A percentile compares a stretch with the other conserved stretches of the same genome.
These are phyloP conservation scores for Crepidotus variabilis DNA, from an alignment of 768 basidiomycete genomes.

Conservation along the genomic window DNA sequence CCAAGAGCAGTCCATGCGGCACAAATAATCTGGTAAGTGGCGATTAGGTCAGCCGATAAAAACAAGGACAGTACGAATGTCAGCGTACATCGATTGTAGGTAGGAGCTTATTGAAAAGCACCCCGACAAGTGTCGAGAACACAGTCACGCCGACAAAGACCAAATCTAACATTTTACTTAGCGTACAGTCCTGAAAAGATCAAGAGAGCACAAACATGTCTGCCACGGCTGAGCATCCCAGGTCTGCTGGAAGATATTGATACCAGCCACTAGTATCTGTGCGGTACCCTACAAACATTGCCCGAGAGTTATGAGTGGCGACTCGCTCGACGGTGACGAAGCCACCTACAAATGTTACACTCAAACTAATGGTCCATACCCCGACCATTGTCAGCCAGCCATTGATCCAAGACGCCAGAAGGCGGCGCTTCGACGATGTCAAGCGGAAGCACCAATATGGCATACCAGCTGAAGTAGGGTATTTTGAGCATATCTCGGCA, in stretches of 20 bases:
- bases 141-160: slow-evolving; percentile 53
- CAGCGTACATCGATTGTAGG: slow-evolving; percentile 43
- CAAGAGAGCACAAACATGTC: slow-evolving; percentile 49
- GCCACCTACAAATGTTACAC: slow-evolving; percentile 53
- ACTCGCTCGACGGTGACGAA: not conserved
- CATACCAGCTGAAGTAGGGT: slow-evolving; percentile 58
- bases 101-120: slow-evolving; percentile 52
- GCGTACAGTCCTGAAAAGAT: no score
- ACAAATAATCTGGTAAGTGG: slow-evolving; percentile 41
- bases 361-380: slow-evolving; percentile 65
- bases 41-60: not conserved
- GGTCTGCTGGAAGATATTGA: slow-evolving; percentile 51
- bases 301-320: not conserved
- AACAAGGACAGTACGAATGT: not conserved
- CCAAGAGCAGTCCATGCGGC: slow-evolving; percentile 63
- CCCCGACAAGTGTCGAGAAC: slow-evolving; percentile 44
- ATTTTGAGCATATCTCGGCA: slow-evolving; percentile 57
- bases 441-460: slow-evolving; percentile 69
- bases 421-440: slow-evolving; percentile 45
- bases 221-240: slow-evolving; percentile 60
- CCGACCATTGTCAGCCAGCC: slow-evolving; percentile 70
- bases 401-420: slow-evolving; percentile 60
- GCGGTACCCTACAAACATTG: slow-evolving; percentile 41
- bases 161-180: no score
- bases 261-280: slow-evolving; percentile 57